Evolutionary conservation across 2,329 filamentous ascomycete species (phyloP), one percentile per base, ranked within the genome.

Genomic region (Bimuria novae-zelandiae): DNA sequence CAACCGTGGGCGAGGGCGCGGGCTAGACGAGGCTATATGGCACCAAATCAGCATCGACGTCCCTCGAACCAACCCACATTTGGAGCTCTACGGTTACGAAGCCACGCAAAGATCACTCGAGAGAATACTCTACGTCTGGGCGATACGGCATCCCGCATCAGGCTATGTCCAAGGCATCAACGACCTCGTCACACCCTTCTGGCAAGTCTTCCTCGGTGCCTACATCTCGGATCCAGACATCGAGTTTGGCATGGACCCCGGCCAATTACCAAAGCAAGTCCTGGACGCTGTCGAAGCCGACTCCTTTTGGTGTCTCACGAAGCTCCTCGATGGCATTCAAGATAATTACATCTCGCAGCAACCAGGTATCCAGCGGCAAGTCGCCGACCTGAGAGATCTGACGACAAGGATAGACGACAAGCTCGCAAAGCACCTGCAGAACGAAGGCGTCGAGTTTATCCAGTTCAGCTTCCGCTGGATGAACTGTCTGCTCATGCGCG

Each of bases 381-480:
- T 99, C 29, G 84, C 88, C 29, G 90, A 91, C 32, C 79, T 99
- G 56, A 86, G 92, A 55, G 93, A 99, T 73, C 82, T 99, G 30
- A 97, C 93, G 1, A 89, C 89, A 48, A 83, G 94, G 51, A 99
- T 99, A 60, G 93, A 97, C 71, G 84, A 84, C 23, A 83, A 82
- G 3, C 78, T 99, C 42, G 90, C 92, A 3, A 94, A 89, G 64
- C 94, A 99, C 71, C 80, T 99, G 35, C 91, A 97, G 70, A 84
- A 84, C 21, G 92, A 97, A 74, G 88, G 92, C 27, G 91, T 99
- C 23, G 94, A 99, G 71, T 99, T 99, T 69, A 99, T 99, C 67
- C 94, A 99, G 71, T 99, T 99, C 76, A 97, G 92, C 75, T 99
- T 99, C 73, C 84, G 94, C 51, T 99, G 94, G 94, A 99, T 99